Conservation (phyloP, 2,329 filamentous ascomycete species). For the Epicoccum nigrum region DNA sequence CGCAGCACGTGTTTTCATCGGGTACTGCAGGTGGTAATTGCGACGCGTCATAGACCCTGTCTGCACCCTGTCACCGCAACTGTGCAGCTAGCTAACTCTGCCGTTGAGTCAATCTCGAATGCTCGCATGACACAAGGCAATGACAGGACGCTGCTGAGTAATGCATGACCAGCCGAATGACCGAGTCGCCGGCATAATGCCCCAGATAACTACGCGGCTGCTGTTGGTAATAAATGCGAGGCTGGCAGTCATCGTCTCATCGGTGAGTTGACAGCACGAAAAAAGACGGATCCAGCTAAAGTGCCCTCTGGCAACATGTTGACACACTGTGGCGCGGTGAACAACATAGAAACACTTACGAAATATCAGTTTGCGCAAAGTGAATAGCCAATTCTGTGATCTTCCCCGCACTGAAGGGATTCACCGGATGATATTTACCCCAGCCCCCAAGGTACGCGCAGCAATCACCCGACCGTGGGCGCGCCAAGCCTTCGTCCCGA, state of each 20-base stretch:
- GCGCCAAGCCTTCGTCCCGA: background rate
- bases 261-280: background rate
- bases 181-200: background rate
- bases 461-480: background rate
- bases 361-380: background rate
- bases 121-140: no score
- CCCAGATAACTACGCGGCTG: background rate
- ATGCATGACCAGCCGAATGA: background rate
- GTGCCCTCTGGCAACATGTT: background rate
- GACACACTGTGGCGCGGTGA: background rate
- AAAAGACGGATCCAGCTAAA: background rate
- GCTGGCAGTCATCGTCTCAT: background rate
- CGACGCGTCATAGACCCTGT: no score
- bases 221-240: background rate
- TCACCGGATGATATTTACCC: constrained; percentile 6
- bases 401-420: constrained; percentile 3
- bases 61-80: no score
- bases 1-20: no score
- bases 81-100: no score
- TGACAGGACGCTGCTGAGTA: no score
- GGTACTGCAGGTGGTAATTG: no score
- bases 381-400: background rate
- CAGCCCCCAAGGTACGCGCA: constrained; percentile 7
- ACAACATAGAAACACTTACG: background rate
- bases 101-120: no score